Evolutionary conservation across 306 rosid genomes (phyloP).

Genomic region (Prinsepia uniflora): DNA sequence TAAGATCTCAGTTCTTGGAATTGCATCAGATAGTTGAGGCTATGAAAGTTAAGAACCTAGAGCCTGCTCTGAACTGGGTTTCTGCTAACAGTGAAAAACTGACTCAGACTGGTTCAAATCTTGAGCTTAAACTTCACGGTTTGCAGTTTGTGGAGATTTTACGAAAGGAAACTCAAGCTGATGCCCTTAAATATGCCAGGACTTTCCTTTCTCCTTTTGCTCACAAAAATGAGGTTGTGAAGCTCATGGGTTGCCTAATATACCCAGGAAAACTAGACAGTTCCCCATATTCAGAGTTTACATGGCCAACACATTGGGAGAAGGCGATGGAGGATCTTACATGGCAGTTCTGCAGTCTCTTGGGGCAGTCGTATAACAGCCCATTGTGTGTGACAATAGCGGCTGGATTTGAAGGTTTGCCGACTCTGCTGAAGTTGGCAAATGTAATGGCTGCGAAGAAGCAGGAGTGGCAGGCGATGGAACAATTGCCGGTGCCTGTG

Average conservation of each 20-base stretch:
- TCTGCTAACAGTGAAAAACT: constrained; percentile 51
- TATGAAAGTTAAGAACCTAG: constrained; percentile 54
- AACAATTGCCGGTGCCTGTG: constrained; percentile 75
- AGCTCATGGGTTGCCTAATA: constrained; percentile 84
- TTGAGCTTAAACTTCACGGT: constrained; percentile 65
- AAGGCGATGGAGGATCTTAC: constrained; percentile 60
- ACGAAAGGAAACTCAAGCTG: constrained; percentile 48
- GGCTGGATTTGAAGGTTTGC: constrained; percentile 80
- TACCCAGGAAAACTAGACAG: constrained; percentile 56
- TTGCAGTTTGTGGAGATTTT: constrained; percentile 71
- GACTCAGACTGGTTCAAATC: constrained; percentile 45
- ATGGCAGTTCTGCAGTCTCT: constrained; percentile 56
- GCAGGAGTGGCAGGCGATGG: constrained; percentile 83
- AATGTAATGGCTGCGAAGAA: constrained; percentile 82
- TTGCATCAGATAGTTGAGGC: constrained; percentile 70
- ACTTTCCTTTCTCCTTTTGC: constrained; percentile 64
- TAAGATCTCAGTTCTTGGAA: constrained; percentile 58
- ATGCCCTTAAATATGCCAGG: constrained; percentile 63
- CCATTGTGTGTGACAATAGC: constrained; percentile 66
- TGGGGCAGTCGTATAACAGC: constrained; percentile 60
- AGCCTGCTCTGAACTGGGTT: constrained; percentile 82
- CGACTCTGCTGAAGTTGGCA: constrained; percentile 70
- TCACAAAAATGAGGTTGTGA: constrained; percentile 64
- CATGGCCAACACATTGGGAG: constrained; percentile 65
- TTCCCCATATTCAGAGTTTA: constrained; percentile 67